A percentile compares a stretch with the other conserved stretches of the same genome.
Evolutionary conservation across 2,329 filamentous ascomycete species (phyloP).

Genomic region (Ophiosphaerella narmari): DNA sequence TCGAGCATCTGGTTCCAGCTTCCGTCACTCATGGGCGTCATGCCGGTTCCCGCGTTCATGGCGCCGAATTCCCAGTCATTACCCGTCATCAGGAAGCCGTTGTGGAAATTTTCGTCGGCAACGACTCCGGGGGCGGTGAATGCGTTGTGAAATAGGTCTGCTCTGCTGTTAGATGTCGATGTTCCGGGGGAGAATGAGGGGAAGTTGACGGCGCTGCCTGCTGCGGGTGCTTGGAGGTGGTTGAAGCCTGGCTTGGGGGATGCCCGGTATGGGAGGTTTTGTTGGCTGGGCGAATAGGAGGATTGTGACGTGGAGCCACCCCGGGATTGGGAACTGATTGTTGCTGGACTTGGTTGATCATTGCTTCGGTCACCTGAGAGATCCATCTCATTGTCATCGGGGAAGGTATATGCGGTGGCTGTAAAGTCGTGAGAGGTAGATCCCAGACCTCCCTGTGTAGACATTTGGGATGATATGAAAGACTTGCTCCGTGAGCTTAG

Average conservation of each 20-base stretch:
- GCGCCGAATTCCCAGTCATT: conserved; percentile 42
- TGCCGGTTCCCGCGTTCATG: conserved; percentile 26
- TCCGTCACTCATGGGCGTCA: conserved; percentile 42
- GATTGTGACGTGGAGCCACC: conserved; percentile 42
- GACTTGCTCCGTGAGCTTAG: conserved; percentile 22
- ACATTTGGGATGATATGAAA: conserved; percentile 14
- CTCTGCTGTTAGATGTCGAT: conserved; percentile 1
- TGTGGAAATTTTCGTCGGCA: conserved; percentile 18
- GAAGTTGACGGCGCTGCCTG: not conserved
- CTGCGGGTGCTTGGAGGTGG: not conserved
- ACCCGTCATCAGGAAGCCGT: conserved; percentile 24
- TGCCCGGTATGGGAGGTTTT: conserved; percentile 34
- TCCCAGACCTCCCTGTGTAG: conserved; percentile 1
- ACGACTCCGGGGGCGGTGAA: conserved; percentile 10
- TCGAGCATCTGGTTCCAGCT: conserved; percentile 45
- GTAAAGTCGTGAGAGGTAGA: conserved; percentile 7
- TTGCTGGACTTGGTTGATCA: conserved; percentile 41
- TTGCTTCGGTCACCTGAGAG: conserved; percentile 31
- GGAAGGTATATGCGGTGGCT: conserved; percentile 15
- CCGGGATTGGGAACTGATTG: conserved; percentile 37
- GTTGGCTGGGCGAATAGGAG: conserved; percentile 41
- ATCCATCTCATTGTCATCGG: conserved; percentile 44
- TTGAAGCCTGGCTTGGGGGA: conserved; percentile 26
- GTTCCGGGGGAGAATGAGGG: conserved; percentile 6
- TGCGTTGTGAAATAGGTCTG: conserved; percentile 10